Conservation (phyloP, 1,284 basidiomycete genomes). For the Thecaphora frezii region DNA sequence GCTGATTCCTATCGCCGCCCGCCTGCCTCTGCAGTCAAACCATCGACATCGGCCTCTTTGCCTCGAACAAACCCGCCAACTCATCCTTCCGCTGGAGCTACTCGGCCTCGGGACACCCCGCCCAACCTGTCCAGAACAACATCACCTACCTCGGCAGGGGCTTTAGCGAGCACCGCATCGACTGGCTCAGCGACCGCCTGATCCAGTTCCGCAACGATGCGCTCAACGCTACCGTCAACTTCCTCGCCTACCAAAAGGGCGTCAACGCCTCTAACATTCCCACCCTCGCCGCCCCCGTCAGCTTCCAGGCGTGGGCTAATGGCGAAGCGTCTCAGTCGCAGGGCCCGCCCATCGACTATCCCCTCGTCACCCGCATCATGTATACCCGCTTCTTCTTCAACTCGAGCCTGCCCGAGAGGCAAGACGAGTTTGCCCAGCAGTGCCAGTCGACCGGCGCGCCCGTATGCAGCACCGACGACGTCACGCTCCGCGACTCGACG, state of each 20-base stretch:
- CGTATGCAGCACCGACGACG: constrained; percentile 47
- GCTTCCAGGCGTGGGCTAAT: constrained; percentile 44
- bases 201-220: constrained; percentile 42
- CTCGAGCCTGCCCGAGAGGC: constrained; percentile 40
- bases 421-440: constrained; percentile 29
- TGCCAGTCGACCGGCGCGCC: constrained; percentile 23
- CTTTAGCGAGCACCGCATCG: constrained; percentile 45
- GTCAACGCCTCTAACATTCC: constrained; percentile 37
- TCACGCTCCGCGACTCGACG: constrained; percentile 41
- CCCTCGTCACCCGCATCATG: constrained; percentile 33
- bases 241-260: constrained; percentile 21
- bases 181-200: constrained; percentile 37
- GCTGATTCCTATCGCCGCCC: too few relatives aligned
- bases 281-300: constrained; percentile 29
- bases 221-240: constrained; percentile 26
- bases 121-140: constrained; percentile 32
- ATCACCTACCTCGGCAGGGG: constrained; percentile 30
- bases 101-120: constrained; percentile 29
- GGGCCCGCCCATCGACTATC: constrained; percentile 33
- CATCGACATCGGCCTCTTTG: constrained; percentile 27
- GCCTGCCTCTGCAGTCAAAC: constrained; percentile 16
- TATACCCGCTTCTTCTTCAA: constrained; percentile 54
- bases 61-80: constrained; percentile 24
- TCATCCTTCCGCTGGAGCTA: constrained; percentile 40
- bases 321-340: constrained; percentile 37